Evolutionary conservation across 2,329 filamentous ascomycete species (phyloP), one percentile per base, ranked within the genome.

Genomic region (Fusarium ramigenum): DNA sequence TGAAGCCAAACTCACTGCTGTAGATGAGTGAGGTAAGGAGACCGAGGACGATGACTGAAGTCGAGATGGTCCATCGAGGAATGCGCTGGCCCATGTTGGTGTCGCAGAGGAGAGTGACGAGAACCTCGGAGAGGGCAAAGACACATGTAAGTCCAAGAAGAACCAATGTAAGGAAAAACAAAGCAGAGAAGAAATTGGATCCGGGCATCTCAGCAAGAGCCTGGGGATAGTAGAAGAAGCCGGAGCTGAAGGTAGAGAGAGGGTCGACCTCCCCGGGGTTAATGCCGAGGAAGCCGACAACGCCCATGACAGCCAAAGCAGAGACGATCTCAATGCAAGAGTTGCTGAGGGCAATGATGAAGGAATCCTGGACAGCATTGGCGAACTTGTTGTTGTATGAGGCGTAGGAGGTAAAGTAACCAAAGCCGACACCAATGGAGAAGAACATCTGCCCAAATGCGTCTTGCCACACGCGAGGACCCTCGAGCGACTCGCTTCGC

Each of bases 171-270:
- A 89, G 83, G 72, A 90, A 89, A 15, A 89, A 82, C 0, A 88
- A 78, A 1, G 87, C 80, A 0, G 87, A 86, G 84, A 86, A 89
- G 64, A 87, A 87, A 62, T 88, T 88, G 3, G 87, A 81, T 0
- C 84, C 87, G 0, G 87, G 87, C 87, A 89, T 89, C 59, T 88
- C 82, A 0, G 86, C 77, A 2, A 89, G 82, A 2, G 87, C 87
- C 44, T 85, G 83, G 0, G 87, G 87, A 8, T 88, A 82, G 1
- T 87, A 88, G 40, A 88, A 75, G 75, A 89, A 89, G 5, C 87
- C 87, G 0, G 88, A 84, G 4, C 85, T 85, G 59, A 89, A 89
- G 5, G 85, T 86, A 7, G 64, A 70, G 0, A 89, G 76, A 9
- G 81, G 34, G 47, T 9, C 80, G 78, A 73, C 71, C 1, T 77